Evolutionary conservation across 371 early-diverging fungal genomes (phyloP).

Genomic region (Aphelidium insulamus): DNA sequence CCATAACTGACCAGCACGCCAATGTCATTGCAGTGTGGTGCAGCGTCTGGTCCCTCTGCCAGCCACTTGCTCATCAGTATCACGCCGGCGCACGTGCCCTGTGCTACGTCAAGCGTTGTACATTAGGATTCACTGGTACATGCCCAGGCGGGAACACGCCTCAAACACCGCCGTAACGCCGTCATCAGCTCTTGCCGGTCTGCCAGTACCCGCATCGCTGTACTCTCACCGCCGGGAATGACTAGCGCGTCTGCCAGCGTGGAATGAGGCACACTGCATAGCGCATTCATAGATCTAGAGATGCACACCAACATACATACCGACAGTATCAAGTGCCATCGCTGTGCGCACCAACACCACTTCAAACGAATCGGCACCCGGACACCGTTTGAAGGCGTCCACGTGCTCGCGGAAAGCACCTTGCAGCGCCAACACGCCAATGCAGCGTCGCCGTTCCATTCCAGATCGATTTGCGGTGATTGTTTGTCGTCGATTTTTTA

Average conservation of each 20-base stretch:
- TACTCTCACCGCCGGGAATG: constrained; percentile 88
- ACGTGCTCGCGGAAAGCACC: constrained; percentile 84
- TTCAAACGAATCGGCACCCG: too few species aligned
- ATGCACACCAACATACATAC: too few species aligned
- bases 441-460: too few species aligned
- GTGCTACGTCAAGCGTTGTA: neutral
- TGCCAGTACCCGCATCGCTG: constrained; percentile 73
- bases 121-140: constrained; percentile 1
- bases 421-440: constrained; percentile 42
- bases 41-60: constrained; percentile 82
- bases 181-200: constrained; percentile 57
- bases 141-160: constrained; percentile 57
- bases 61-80: constrained; percentile 55
- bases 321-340: too few species aligned
- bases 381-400: constrained; percentile 41
- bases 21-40: too few species aligned
- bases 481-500: too few species aligned
- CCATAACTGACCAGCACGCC: too few species aligned
- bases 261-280: too few species aligned
- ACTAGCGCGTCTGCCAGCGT: constrained; percentile 66
- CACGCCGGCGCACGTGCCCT: constrained; percentile 91
- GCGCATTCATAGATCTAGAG: too few species aligned
- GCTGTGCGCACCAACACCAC: too few species aligned
- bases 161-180: constrained; percentile 43
- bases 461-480: too few species aligned